These are phyloP conservation scores for Aspergillus avenaceus DNA, from an alignment of 495 filamentous ascomycete species.

Conservation along the genomic window DNA sequence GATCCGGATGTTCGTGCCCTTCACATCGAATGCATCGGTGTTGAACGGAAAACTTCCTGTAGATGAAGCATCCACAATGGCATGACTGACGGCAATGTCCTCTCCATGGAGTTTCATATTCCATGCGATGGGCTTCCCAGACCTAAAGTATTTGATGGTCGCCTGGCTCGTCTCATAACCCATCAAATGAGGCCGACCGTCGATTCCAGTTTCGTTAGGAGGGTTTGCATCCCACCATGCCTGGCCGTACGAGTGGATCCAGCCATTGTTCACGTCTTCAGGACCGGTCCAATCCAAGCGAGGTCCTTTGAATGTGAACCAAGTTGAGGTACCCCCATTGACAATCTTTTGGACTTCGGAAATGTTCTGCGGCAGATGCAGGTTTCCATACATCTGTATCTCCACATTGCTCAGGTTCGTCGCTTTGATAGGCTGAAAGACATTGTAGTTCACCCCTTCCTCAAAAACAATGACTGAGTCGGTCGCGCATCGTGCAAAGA, in stretches of 20 bases:
- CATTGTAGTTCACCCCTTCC: slow-evolving; percentile 35
- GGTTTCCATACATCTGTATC: slow-evolving; percentile 35
- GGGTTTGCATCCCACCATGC: slow-evolving; percentile 43
- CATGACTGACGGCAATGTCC: slow-evolving; percentile 32
- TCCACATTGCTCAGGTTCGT: slow-evolving; percentile 38
- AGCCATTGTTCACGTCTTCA: slow-evolving; percentile 28
- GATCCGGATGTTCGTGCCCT: slow-evolving; percentile 31
- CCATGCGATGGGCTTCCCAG: slow-evolving; percentile 41
- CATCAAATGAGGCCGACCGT: slow-evolving; percentile 34
- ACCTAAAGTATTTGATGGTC: slow-evolving; percentile 34
- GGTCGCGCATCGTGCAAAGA: slow-evolving; percentile 28
- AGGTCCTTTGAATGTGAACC: slow-evolving; percentile 33
- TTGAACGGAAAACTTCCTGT: slow-evolving; percentile 41
- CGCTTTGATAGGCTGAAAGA: slow-evolving; percentile 32
- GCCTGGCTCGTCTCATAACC: slow-evolving; percentile 33
- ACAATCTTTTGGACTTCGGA: slow-evolving; percentile 28
- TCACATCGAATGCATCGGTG: slow-evolving; percentile 40
- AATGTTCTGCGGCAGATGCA: slow-evolving; percentile 37
- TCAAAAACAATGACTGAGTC: slow-evolving; percentile 32
- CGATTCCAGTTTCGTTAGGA: slow-evolving; percentile 29
- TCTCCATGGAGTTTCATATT: slow-evolving; percentile 33
- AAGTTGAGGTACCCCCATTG: slow-evolving; percentile 22
- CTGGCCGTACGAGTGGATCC: slow-evolving; percentile 44
- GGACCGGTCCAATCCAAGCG: slow-evolving; percentile 30
- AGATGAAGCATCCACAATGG: slow-evolving; percentile 39